A percentile compares a stretch with the other conserved stretches of the same genome.
Conservation (phyloP, 2,329 filamentous ascomycete genomes). For the Ophiostoma sp. region DNA sequence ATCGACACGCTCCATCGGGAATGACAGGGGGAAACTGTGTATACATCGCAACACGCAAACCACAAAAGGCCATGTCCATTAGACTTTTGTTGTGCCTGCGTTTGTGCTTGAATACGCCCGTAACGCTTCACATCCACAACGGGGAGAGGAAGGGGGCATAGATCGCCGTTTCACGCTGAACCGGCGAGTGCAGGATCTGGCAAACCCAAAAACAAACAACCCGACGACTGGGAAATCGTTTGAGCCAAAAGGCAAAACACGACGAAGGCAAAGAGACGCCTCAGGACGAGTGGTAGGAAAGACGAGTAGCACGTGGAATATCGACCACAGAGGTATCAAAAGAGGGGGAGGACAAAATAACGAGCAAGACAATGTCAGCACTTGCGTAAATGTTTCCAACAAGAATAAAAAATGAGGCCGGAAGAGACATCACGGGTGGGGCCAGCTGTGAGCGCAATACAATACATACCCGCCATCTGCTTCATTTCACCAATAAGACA, state of each 20-base stretch:
- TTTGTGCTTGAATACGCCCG: conserved; percentile 17
- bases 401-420: not conserved
- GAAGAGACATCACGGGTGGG: not conserved
- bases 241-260: conserved; percentile 18
- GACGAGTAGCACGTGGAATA: not conserved
- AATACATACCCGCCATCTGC: not conserved
- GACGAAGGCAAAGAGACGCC: not conserved
- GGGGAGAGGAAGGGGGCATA: not conserved
- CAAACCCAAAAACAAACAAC: conserved; percentile 13
- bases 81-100: not conserved
- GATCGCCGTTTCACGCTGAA: conserved; percentile 4
- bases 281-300: not conserved
- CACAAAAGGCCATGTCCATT: not conserved
- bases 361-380: conserved; percentile 11
- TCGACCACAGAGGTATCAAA: not conserved
- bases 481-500: conserved; percentile 6
- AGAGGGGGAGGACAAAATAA: not conserved
- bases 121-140: conserved; percentile 18
- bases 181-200: conserved; percentile 16
- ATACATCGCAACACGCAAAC: not conserved
- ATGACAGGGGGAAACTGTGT: not conserved
- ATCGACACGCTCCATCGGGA: not conserved
- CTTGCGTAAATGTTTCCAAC: not conserved
- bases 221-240: conserved; percentile 6
- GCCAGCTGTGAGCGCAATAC: not conserved